Conservation (phyloP, 257 asterid species). For the Thymus quinquecostatus region DNA sequence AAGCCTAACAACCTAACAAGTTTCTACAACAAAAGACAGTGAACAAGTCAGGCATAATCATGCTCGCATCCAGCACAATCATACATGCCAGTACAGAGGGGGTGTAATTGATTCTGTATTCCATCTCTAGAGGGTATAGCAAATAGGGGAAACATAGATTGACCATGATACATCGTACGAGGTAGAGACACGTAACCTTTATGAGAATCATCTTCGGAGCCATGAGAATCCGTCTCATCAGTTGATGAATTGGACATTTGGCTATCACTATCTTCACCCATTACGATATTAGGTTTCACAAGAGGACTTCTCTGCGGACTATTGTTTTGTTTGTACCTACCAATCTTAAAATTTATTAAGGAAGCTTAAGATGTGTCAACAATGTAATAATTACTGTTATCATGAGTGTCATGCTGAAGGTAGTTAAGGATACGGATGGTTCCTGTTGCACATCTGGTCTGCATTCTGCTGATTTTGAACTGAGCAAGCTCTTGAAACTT, state of each 20-base stretch:
- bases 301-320: constrained; percentile 36
- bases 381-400: constrained; percentile 16
- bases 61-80: constrained; percentile 28
- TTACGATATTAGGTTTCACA: constrained; percentile 44
- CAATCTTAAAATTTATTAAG: constrained; percentile 54
- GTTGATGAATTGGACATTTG: constrained; percentile 45
- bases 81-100: constrained; percentile 16
- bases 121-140: constrained; percentile 21
- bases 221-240: constrained; percentile 52
- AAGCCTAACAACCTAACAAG: constrained; percentile 25
- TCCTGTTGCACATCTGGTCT: constrained; percentile 45
- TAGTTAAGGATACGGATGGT: constrained; percentile 62
- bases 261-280: constrained; percentile 52
- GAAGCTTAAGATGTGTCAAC: constrained; percentile 38
- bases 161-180: constrained; percentile 23
- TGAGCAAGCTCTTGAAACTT: constrained; percentile 52
- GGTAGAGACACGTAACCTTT: constrained; percentile 52
- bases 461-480: constrained; percentile 42
- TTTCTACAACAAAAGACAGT: constrained; percentile 6
- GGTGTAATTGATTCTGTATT: constrained; percentile 19
- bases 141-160: constrained; percentile 32
- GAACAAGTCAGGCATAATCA: constrained; percentile 18
- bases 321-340: constrained; percentile 41
- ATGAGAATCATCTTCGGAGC: constrained; percentile 53
- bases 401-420: constrained; percentile 22